phyloP scores from a whole-genome alignment of 208 protist species.

The Endotrypanum monterogeii region DNA sequence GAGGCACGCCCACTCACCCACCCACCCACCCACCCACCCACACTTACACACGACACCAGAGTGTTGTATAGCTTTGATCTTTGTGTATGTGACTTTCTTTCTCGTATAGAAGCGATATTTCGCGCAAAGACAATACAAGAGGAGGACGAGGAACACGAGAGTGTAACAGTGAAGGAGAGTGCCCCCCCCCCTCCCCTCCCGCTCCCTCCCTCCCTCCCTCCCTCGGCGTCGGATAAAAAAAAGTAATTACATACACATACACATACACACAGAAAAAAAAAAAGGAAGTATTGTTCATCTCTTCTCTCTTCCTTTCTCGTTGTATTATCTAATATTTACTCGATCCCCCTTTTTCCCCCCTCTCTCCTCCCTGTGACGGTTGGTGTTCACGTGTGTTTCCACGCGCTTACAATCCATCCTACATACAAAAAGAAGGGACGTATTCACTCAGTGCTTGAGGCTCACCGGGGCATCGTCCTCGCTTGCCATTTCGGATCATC shows the following conservation, averaged over 20 bases:
- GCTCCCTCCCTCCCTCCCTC: too few species aligned
- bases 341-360: background rate
- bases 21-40: too few species aligned
- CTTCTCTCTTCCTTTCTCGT: background rate
- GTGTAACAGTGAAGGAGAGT: background rate
- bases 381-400: conserved; percentile 3
- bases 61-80: background rate
- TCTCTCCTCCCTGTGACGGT: background rate
- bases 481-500: background rate
- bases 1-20: too few species aligned
- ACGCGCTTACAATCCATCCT: background rate
- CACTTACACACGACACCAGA: background rate
- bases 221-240: too few species aligned
- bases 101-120: background rate
- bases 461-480: background rate
- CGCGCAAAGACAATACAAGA: background rate
- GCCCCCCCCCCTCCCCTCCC: too few species aligned
- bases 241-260: background rate
- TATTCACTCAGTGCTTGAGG: background rate
- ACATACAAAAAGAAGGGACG: background rate
- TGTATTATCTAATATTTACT: background rate
- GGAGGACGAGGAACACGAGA: background rate
- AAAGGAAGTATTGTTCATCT: background rate
- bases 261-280: background rate
- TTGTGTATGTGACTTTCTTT: background rate